These are phyloP conservation scores for Podospora pseudopauciseta DNA, from an alignment of 495 filamentous ascomycete species.

Conservation along the genomic window DNA sequence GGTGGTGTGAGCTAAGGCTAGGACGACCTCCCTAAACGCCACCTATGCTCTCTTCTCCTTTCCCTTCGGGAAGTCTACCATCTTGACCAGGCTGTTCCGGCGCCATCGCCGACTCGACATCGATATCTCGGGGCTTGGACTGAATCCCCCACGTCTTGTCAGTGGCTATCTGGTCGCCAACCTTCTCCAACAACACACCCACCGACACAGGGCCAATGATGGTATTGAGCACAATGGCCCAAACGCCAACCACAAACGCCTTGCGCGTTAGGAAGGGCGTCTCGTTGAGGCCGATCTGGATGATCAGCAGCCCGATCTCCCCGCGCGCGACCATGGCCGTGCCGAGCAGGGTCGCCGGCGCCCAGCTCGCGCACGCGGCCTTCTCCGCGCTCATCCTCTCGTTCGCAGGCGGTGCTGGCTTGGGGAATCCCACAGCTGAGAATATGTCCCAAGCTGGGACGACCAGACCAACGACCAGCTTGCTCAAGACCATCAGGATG, in stretches of 20 bases:
- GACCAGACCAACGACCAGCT: constrained; percentile 60
- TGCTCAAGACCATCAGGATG: constrained; percentile 64
- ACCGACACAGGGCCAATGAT: constrained; percentile 67
- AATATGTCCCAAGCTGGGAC: constrained; percentile 43
- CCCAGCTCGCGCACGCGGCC: constrained; percentile 28
- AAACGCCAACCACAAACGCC: constrained; percentile 63
- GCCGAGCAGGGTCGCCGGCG: constrained; percentile 26
- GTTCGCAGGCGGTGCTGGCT: not conserved
- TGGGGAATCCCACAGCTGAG: not conserved
- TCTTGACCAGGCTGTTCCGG: not conserved
- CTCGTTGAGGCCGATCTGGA: constrained; percentile 54
- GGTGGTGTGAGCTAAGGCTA: not conserved
- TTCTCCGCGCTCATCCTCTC: constrained; percentile 6
- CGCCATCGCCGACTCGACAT: not conserved
- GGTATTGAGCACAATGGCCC: constrained; percentile 75
- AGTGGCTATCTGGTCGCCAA: constrained; percentile 25
- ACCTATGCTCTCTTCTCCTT: not conserved
- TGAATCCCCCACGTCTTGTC: constrained; percentile 28
- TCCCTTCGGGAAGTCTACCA: not conserved
- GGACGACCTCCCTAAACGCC: not conserved
- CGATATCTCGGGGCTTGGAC: constrained; percentile 5
- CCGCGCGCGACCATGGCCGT: constrained; percentile 68
- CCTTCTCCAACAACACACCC: constrained; percentile 53
- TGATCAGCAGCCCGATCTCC: constrained; percentile 77
- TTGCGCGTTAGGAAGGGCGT: constrained; percentile 26